Evolutionary conservation across 2,329 filamentous ascomycete species (phyloP).

Genomic region (Boeremia lycopersici): DNA sequence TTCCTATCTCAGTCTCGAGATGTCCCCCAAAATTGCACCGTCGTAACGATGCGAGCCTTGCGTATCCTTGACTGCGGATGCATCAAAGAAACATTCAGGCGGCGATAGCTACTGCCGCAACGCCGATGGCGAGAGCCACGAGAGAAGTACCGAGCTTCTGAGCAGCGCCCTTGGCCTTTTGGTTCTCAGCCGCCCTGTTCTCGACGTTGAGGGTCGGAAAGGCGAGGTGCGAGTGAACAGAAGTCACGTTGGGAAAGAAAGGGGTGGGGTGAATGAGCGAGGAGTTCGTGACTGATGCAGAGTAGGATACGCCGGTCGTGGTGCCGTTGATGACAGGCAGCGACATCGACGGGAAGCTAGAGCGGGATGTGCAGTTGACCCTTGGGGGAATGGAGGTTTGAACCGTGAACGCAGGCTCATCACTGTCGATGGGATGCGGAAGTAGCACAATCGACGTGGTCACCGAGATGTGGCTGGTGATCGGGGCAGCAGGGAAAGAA

Average conservation of each 20-base stretch:
- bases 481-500: background rate
- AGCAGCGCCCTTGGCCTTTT: conserved; percentile 5
- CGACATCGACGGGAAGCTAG: conserved; percentile 4
- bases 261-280: conserved; percentile 4
- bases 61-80: background rate
- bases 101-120: conserved; percentile 9
- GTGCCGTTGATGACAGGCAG: conserved; percentile 13
- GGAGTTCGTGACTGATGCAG: conserved; percentile 9
- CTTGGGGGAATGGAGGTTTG: conserved; percentile 6
- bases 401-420: conserved; percentile 7
- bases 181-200: conserved; percentile 2
- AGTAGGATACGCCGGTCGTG: conserved; percentile 10
- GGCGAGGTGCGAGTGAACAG: conserved; percentile 4
- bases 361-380: background rate
- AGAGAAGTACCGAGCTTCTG: conserved; percentile 9
- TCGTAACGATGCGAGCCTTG: no score
- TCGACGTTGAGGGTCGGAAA: conserved; percentile 17
- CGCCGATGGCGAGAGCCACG: conserved; percentile 8
- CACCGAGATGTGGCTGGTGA: conserved; percentile 7
- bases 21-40: background rate
- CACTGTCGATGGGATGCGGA: background rate
- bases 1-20: background rate
- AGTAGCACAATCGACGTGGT: conserved; percentile 6
- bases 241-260: conserved; percentile 17
- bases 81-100: background rate